These are phyloP conservation scores for Gryganskiella cystojenkinii DNA, from an alignment of 192 early-diverging fungal genomes.

Conservation along the genomic window DNA sequence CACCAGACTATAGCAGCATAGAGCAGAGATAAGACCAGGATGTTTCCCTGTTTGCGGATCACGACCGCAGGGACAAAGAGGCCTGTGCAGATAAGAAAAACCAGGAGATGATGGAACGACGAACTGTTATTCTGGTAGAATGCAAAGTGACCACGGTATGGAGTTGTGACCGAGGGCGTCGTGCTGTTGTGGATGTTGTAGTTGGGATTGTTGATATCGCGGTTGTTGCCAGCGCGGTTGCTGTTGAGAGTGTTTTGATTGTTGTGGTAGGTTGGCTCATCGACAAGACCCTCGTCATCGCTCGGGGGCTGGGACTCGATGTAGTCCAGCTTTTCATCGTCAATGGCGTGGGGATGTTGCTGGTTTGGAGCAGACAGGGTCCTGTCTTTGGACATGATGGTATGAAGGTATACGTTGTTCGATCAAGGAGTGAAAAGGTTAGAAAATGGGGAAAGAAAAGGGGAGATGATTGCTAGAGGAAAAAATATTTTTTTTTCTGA, in stretches of 20 bases:
- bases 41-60: conserved; percentile 13
- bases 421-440: no score
- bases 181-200: background rate
- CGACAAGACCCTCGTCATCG: conserved; percentile 4
- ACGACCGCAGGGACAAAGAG: conserved; percentile 25
- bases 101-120: background rate
- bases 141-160: conserved; percentile 12
- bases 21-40: conserved; percentile 16
- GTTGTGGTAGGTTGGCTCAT: background rate
- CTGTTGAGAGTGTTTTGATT: background rate
- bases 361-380: background rate
- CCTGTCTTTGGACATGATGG: no score
- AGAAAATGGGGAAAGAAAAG: no score
- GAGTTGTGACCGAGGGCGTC: background rate
- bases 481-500: no score
- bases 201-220: background rate
- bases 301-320: conserved; percentile 30
- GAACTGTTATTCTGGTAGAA: conserved; percentile 12
- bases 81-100: conserved; percentile 12
- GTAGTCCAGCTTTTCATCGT: conserved; percentile 31
- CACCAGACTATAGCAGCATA: conserved; percentile 22
- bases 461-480: no score
- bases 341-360: background rate
- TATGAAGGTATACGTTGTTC: no score
- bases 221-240: background rate